phyloP scores from a whole-genome alignment of 495 filamentous ascomycete genomes.

The Tuber borchii region DNA sequence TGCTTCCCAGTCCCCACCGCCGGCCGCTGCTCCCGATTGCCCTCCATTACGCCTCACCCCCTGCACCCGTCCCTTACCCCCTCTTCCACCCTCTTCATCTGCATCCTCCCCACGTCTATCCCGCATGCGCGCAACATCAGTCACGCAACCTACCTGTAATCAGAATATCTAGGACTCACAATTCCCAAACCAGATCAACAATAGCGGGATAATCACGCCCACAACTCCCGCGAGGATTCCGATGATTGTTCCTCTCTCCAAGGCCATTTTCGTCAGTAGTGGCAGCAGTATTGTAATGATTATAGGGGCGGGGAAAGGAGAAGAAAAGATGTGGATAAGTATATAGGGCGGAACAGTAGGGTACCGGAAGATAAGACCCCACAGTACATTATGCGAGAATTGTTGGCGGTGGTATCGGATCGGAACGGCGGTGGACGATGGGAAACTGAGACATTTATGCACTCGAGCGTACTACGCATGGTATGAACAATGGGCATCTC shows the following conservation, averaged over 20 bases:
- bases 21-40: not conserved
- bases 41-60: too few species aligned
- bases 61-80: slow-evolving; percentile 18
- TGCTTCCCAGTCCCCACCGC: not conserved
- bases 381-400: not conserved
- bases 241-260: not conserved
- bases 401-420: not conserved
- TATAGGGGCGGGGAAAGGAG: not conserved
- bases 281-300: not conserved
- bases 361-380: not conserved
- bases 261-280: not conserved
- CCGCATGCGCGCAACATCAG: not conserved
- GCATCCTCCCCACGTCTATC: not conserved
- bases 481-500: not conserved
- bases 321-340: not conserved
- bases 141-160: not conserved
- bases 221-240: not conserved
- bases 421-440: not conserved
- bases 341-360: not conserved
- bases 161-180: not conserved
- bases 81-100: not conserved
- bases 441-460: not conserved
- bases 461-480: not conserved
- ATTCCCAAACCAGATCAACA: slow-evolving; percentile 40
- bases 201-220: slow-evolving; percentile 11